Evolutionary conservation across 83 land plant species (phyloP), one percentile per base, ranked within the genome.

Genomic region (Picea mariana): DNA sequence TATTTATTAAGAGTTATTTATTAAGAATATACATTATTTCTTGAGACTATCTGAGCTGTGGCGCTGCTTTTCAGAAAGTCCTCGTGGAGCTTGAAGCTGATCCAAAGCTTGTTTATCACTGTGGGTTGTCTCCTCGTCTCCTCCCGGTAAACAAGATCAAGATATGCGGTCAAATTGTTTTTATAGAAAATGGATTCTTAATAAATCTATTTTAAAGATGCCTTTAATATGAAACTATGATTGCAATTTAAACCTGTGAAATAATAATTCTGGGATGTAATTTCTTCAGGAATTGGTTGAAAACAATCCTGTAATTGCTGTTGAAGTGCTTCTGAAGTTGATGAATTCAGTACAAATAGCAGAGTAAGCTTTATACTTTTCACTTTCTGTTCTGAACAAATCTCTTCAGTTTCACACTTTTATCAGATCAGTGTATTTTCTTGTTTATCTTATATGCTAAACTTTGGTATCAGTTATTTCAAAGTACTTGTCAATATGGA

Each of bases 81-180:
- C 75, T 91, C 67, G 38, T 85, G 83, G 99, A 96, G 90, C 88
- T 97, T 73, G 92, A 87, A 42, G 95, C 95, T 73, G 98, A 97
- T 52, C 95, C 95, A 62, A 97, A 97, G 87, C 94, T 97, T 79
- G 99, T 95, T 24, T 97, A 97, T 84, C 98, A 95, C 78, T 97
- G 99, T 90, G 99, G 99, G 59, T 82, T 97, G 73, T 94, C 97
- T 31, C 98, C 99, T 16, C 80, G 88, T 44, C 90, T 95, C 68
- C 84, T 97, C n/a, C 98, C 98, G 13, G 99, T 97, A 90, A 81
- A 96, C 78, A 44, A 55, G 26, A 67, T 62, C 8, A 24, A 12
- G 3, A 13, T 40, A 2, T 47, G 38, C 49, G 52, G 38, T 73
- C n/a, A 52, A 16, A 31, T 9, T 75, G 16, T 73, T 24, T 73